phyloP scores from a whole-genome alignment of 257 asterid species.

The Penstemon davidsonii region DNA sequence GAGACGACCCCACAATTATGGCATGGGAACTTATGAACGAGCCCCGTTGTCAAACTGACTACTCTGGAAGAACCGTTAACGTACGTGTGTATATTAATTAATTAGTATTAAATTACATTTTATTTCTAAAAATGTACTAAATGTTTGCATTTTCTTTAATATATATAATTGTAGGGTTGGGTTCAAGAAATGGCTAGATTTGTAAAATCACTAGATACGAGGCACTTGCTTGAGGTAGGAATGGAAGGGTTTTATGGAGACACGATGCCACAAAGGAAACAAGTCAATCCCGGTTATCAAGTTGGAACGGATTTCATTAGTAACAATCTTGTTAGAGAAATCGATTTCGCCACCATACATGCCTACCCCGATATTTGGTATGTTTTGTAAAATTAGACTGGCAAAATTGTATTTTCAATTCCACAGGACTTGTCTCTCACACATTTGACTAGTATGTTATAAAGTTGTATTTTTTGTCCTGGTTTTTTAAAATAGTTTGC shows the following conservation, averaged over 20 bases:
- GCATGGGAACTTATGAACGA: constrained; percentile 94
- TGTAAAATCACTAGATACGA: constrained; percentile 56
- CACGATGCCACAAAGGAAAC: constrained; percentile 51
- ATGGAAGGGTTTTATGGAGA: constrained; percentile 89
- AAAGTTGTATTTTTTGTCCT: too few species aligned
- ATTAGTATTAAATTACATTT: not conserved
- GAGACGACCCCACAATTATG: constrained; percentile 75
- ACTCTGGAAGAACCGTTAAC: constrained; percentile 61
- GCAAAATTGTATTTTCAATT: not conserved
- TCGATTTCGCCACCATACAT: constrained; percentile 74
- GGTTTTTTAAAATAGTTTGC: too few species aligned
- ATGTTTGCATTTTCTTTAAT: not conserved
- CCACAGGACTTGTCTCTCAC: too few species aligned
- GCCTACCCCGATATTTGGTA: constrained; percentile 59
- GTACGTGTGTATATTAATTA: constrained; percentile 32
- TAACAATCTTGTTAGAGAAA: constrained; percentile 46
- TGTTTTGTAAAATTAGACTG: not conserved
- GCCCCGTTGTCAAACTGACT: constrained; percentile 77
- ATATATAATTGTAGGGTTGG: constrained; percentile 37
- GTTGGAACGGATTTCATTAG: constrained; percentile 77
- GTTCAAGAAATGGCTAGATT: constrained; percentile 65
- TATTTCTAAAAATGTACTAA: too few species aligned
- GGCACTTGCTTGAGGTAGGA: constrained; percentile 66
- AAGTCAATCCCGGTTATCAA: constrained; percentile 67
- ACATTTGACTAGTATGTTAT: constrained; percentile 1